A percentile compares a stretch with the other conserved stretches of the same genome.
These are phyloP conservation scores for Taphrina communis DNA, from an alignment of 1,139 yeast genomes.

Conservation along the genomic window DNA sequence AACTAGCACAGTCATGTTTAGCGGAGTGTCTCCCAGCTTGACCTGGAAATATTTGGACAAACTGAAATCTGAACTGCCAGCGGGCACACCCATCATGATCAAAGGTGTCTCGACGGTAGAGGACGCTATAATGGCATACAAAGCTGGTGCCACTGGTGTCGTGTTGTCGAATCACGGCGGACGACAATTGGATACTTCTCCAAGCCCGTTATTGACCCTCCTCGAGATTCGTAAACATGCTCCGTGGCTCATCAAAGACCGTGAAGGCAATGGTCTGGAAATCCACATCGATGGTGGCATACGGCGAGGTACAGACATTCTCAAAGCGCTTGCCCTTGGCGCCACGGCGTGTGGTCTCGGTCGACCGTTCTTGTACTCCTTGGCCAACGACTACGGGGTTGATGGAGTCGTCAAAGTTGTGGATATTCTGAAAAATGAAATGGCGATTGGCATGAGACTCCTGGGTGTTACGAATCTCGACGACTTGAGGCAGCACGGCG, in stretches of 20 bases:
- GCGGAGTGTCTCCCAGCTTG: conserved; percentile 20
- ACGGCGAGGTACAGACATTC: conserved; percentile 61
- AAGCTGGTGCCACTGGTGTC: conserved; percentile 58
- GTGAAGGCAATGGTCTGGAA: conserved; percentile 49
- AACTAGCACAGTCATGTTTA: conserved; percentile 19
- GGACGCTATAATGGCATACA: conserved; percentile 59
- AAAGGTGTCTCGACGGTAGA: conserved; percentile 62
- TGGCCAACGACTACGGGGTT: conserved; percentile 60
- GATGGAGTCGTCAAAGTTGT: conserved; percentile 28
- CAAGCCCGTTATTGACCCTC: conserved; percentile 59
- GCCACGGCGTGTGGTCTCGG: conserved; percentile 65
- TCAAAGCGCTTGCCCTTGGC: conserved; percentile 63
- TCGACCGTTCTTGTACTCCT: conserved; percentile 60
- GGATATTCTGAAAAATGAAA: conserved; percentile 27
- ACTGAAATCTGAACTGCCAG: conserved; percentile 49
- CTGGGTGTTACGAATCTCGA: conserved; percentile 18
- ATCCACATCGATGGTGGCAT: conserved; percentile 64
- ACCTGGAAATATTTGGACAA: conserved; percentile 20
- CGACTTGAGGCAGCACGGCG: conserved; percentile 13
- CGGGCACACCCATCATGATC: conserved; percentile 52
- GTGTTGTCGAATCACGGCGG: conserved; percentile 66
- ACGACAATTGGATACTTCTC: conserved; percentile 60
- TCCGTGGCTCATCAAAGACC: conserved; percentile 52
- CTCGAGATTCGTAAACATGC: conserved; percentile 58
- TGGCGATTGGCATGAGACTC: conserved; percentile 31